Evolutionary conservation across 345 rosid species (phyloP).

Genomic region (Eucalyptus polyanthemos): DNA sequence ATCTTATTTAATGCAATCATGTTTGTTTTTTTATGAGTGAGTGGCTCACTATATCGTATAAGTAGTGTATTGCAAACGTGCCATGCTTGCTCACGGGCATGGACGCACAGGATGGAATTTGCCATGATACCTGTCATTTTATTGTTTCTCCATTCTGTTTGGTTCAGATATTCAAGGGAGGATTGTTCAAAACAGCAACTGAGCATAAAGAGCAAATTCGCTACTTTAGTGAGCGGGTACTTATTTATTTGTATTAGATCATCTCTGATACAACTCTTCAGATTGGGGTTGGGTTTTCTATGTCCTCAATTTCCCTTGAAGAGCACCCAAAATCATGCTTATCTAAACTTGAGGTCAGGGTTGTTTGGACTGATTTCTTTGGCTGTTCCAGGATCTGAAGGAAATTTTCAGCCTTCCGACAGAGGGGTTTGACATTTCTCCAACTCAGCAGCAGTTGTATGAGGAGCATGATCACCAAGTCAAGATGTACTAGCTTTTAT

Average conservation of each 20-base stretch:
- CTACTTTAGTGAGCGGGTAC: slow-evolving; percentile 89
- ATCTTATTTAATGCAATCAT: neutral
- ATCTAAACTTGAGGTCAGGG: neutral
- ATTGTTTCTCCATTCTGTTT: neutral
- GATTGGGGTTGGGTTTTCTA: neutral
- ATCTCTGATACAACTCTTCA: neutral
- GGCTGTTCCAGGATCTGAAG: slow-evolving; percentile 58
- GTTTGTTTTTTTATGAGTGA: neutral
- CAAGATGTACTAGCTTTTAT: slow-evolving; percentile 35
- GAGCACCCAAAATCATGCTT: neutral
- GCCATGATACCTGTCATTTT: neutral
- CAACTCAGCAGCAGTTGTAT: slow-evolving; percentile 79
- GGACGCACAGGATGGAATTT: neutral
- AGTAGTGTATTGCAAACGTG: neutral
- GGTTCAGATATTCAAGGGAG: slow-evolving; percentile 80
- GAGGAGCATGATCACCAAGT: slow-evolving; percentile 79
- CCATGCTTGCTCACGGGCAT: neutral
- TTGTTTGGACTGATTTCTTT: neutral
- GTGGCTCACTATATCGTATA: neutral
- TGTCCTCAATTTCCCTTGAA: neutral
- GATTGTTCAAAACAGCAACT: slow-evolving; percentile 88
- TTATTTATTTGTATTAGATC: neutral
- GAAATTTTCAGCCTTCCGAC: slow-evolving; percentile 86
- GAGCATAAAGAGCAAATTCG: slow-evolving; percentile 97
- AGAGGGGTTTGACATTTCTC: slow-evolving; percentile 80